Base-by-base conservation (phyloP, 805 yeast species). In the Lipomyces sp. region DNA sequence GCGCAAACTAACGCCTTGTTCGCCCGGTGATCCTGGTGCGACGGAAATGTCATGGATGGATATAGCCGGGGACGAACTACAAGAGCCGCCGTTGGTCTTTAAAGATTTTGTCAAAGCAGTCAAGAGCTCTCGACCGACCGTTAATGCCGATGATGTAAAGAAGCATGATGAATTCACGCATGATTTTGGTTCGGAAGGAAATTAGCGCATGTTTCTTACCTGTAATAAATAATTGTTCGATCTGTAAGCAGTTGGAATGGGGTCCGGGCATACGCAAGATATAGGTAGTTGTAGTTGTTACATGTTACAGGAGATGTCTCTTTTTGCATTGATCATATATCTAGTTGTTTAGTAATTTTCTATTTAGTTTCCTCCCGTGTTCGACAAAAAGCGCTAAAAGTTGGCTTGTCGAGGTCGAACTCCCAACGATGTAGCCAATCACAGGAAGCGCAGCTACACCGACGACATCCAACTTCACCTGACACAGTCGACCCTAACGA, bases 141-240 rank as follows among this genome's bases (percentile, higher is more conserved):
- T 95, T 48, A 95, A 95, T 75, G 88, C 85, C 56, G 85, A 84
- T 10, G 99, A 95, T 77, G 84, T 95, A 66, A 83, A 81, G 66
- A 89, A 88, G 75, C 98, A 94, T 77, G 86, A 86, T 58, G 90
- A 90, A 71, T 95, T 95, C 76, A 95, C 99, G 0, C 85, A 84
- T 55, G 99, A 95, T 79, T 95, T 95, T 76, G 99, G 99, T 50
- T 97, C 94, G 74, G 99, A 95, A 78, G 99, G 99, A 56, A 92
- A 90, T 73, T 90, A 77, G 54, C 13, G 8, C 18, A 6, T 51
- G 34, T 48, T 24, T 10, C 30, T 37, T 42, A 4, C 24, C 29
- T 42, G 48, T n/a, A 42, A n/a, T 42, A 15, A 15, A 18, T n/a
- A 15, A 7, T 13, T 42, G 18, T 15, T 42, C 15, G 13, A 18